These are phyloP conservation scores for Crithidia expoeki DNA, from an alignment of 208 protist genomes.

Conservation along the genomic window DNA sequence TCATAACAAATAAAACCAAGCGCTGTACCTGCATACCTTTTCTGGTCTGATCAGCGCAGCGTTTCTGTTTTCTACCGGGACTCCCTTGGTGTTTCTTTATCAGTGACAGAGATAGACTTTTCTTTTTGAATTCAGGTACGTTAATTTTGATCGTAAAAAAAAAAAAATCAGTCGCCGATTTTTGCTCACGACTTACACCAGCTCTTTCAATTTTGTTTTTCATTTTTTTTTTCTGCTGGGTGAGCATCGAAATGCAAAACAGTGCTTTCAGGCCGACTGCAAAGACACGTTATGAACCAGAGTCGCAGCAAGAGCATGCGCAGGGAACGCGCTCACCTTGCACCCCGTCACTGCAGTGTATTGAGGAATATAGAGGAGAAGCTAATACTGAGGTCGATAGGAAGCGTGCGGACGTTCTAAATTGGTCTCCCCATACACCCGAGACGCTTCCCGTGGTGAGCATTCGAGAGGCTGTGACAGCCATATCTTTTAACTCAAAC, in stretches of 20 bases:
- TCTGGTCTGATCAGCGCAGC: too few species aligned
- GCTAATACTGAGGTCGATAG: not conserved
- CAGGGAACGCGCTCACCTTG: slow-evolving; percentile 12
- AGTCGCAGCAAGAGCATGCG: slow-evolving; percentile 2
- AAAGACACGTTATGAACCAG: slow-evolving; percentile 5
- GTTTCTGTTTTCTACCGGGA: too few species aligned
- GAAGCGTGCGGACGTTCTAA: slow-evolving; percentile 2
- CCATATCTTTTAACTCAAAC: not conserved
- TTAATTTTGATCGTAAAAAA: too few species aligned
- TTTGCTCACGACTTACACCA: too few species aligned
- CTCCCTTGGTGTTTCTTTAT: too few species aligned
- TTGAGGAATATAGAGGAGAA: not conserved
- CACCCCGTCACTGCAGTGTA: slow-evolving; percentile 21
- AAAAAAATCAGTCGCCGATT: too few species aligned
- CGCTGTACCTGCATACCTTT: too few species aligned
- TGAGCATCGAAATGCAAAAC: too few species aligned
- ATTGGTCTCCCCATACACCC: slow-evolving; percentile 39
- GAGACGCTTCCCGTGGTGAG: slow-evolving; percentile 25
- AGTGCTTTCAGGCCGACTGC: not conserved
- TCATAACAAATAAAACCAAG: too few species aligned
- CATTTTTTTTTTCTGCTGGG: not conserved
- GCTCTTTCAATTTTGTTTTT: not conserved
- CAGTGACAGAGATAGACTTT: too few species aligned
- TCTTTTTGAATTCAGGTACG: too few species aligned
- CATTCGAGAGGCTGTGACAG: not conserved